Percentiles rank a stretch among this genome's conserved stretches.
Evolutionary conservation across 2,329 filamentous ascomycete species (phyloP).

Genomic region (Chaetothyriales sp.): DNA sequence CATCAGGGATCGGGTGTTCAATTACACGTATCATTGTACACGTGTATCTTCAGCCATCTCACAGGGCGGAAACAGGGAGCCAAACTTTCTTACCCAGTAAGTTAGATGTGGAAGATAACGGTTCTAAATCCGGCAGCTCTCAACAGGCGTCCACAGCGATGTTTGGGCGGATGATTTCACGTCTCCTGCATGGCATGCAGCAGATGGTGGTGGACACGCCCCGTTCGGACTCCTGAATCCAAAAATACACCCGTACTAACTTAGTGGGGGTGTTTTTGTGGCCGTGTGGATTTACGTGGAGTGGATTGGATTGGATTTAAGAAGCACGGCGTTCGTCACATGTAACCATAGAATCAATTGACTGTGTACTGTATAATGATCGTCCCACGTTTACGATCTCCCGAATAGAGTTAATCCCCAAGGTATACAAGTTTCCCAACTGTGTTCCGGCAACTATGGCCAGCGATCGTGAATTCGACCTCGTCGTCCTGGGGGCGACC

Average conservation of each 20-base stretch:
- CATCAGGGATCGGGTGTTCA: not conserved
- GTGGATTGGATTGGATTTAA: too few relatives aligned
- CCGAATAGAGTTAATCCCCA: too few relatives aligned
- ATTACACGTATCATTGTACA: not conserved
- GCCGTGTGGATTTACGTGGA: too few relatives aligned
- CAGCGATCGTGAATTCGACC: conserved; percentile 41
- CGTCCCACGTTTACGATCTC: too few relatives aligned
- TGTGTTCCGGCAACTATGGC: conserved; percentile 22
- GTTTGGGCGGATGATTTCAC: not conserved
- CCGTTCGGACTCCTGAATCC: not conserved
- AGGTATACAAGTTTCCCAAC: not conserved
- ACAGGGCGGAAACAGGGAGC: not conserved
- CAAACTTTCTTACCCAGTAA: not conserved
- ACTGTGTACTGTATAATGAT: too few relatives aligned
- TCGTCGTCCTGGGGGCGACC: conserved; percentile 52
- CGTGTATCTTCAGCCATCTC: too few relatives aligned
- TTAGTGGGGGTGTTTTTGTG: too few relatives aligned
- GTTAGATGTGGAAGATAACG: not conserved
- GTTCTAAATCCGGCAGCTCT: not conserved
- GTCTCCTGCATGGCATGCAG: not conserved
- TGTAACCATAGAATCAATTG: too few relatives aligned
- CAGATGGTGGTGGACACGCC: too few relatives aligned
- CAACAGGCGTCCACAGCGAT: not conserved
- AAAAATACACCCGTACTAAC: not conserved
- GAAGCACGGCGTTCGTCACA: too few relatives aligned